Conservation (phyloP, 2,329 filamentous ascomycete genomes). For the Cryphonectria radicalis region DNA sequence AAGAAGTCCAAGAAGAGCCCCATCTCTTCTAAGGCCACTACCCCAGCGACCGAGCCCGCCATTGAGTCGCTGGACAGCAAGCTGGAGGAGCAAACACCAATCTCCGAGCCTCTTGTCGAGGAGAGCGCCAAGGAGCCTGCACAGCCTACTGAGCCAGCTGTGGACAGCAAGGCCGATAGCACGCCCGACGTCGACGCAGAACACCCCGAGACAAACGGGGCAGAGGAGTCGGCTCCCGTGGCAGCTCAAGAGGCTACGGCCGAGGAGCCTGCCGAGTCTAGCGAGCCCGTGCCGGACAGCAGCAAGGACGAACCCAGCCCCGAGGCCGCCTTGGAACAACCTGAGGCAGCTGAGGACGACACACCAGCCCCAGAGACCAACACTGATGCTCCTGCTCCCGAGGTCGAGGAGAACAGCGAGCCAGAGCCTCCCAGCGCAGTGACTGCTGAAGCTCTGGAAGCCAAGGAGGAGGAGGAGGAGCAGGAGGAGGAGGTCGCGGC, state of each 20-base stretch:
- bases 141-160: not conserved
- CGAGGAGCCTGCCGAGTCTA: conserved; percentile 4
- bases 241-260: not conserved
- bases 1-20: conserved; percentile 27
- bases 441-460: conserved; percentile 2
- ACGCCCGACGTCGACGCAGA: not conserved
- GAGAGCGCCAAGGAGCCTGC: conserved; percentile 18
- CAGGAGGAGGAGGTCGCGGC: not conserved
- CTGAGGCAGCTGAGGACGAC: not conserved
- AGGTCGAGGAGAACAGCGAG: conserved; percentile 12
- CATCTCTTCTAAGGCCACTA: conserved; percentile 12
- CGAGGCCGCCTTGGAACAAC: not conserved
- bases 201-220: not conserved
- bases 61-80: conserved; percentile 7
- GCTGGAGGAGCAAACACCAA: conserved; percentile 1
- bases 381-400: not conserved
- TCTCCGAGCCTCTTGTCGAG: conserved; percentile 8
- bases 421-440: conserved; percentile 5
- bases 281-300: conserved; percentile 7
- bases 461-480: conserved; percentile 3
- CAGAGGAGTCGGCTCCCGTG: not conserved
- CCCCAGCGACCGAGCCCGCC: conserved; percentile 22
- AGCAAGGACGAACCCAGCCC: not conserved
- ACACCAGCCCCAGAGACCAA: not conserved
- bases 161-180: conserved; percentile 6